Percentiles rank a stretch among this genome's conserved stretches.
Evolutionary conservation across 805 yeast genomes (phyloP).

Genomic region (Candida broadrunensis): DNA sequence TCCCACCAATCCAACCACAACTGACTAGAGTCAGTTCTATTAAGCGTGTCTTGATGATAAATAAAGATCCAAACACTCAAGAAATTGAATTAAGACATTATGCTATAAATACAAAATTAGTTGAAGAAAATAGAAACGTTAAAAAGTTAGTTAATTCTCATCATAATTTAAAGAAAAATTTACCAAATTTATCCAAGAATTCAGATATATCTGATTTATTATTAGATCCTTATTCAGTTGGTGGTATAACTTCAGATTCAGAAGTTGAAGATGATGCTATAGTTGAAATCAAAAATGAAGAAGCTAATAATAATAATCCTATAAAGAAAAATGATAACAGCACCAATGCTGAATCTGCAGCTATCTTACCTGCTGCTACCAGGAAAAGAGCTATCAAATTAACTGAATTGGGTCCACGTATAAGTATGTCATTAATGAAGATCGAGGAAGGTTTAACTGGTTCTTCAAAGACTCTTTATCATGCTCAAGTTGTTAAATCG

Average conservation of each 20-base stretch:
- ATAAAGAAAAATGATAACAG: slow-evolving; percentile 13
- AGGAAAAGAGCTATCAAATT: slow-evolving; percentile 83
- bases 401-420: slow-evolving; percentile 90
- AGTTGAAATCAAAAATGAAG: slow-evolving; percentile 51
- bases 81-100: slow-evolving; percentile 85
- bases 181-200: slow-evolving; percentile 69
- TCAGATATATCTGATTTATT: slow-evolving; percentile 80
- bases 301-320: slow-evolving; percentile 8
- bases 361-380: slow-evolving; percentile 19
- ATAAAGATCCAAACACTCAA: slow-evolving; percentile 68
- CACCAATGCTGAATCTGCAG: slow-evolving; percentile 7
- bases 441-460: slow-evolving; percentile 88
- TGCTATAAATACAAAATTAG: slow-evolving; percentile 80
- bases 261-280: slow-evolving; percentile 91
- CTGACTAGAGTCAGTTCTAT: slow-evolving; percentile 69
- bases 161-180: slow-evolving; percentile 52
- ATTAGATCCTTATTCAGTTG: slow-evolving; percentile 78
- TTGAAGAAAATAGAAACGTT: slow-evolving; percentile 71
- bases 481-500: slow-evolving; percentile 64
- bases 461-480: slow-evolving; percentile 84
- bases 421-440: slow-evolving; percentile 71
- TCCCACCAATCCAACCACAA: slow-evolving; percentile 92
- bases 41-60: slow-evolving; percentile 80
- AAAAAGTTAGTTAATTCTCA: slow-evolving; percentile 67
- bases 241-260: slow-evolving; percentile 82